Base-by-base conservation (phyloP, 805 yeast genomes). In the Grigorovia yakushimaensis region DNA sequence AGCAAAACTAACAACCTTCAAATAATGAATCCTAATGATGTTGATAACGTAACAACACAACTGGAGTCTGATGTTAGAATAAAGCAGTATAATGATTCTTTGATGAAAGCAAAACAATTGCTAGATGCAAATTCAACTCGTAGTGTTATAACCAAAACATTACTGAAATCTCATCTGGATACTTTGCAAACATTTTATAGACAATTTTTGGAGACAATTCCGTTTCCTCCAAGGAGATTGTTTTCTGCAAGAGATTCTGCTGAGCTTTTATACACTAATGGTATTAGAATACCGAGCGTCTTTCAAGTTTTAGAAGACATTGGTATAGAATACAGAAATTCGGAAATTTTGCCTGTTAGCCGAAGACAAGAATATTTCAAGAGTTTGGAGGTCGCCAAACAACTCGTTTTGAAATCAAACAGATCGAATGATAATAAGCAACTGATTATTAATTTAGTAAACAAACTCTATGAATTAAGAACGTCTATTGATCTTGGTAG, bases 281-380 rank as follows among this genome's bases (percentile, higher is more conserved):
- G 63, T 30, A 60, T 60, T 2, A 60, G 59, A 41, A 60, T 60
- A 62, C 65, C 65, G 1, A 30, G 52, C 13, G 63, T 60, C 1
- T 58, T 50, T 44, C 62, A 59, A 39, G 48, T 54, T 6, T 38
- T 60, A 20, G 61, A 60, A 45, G 62, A 60, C 46, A 57, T 54
- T 49, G 65, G 65, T 36, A 49, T 60, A 6, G 46, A 47, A 13
- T 59, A 46, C 44, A 43, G 47, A 15, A 51, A 57, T 33, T 24
- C 40, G 1, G 38, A 38, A 1, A 48, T 60, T 6, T 20, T 58
- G 5, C 39, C 52, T 1, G 48, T 48, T 5, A 61, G 60, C 46
- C 55, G 53, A 41, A 54, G 65, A 41, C 47, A 50, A 2, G 59
- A 58, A 41, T 62, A 50, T 48, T 59, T 52, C 45, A 60, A 60